Conservation (phyloP, 1,139 yeast species). For the Arxiozyma heterogenica region DNA sequence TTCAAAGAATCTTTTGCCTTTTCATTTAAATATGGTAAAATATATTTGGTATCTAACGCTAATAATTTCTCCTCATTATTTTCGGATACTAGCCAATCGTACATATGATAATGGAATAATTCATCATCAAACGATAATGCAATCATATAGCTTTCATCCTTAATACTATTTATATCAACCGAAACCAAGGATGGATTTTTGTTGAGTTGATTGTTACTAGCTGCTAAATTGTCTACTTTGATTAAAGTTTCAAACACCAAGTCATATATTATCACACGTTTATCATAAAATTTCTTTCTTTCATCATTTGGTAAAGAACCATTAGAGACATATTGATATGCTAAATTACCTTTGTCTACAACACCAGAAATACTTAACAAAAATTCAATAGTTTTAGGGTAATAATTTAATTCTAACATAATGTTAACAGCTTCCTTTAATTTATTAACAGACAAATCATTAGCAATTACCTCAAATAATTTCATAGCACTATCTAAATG, state of each 20-base stretch:
- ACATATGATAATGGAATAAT: constrained; percentile 78
- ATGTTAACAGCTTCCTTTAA: constrained; percentile 72
- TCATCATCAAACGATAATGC: constrained; percentile 72
- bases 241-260: constrained; percentile 66
- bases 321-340: constrained; percentile 45
- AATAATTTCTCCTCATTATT: constrained; percentile 70
- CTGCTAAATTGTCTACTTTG: constrained; percentile 59
- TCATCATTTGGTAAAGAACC: constrained; percentile 43
- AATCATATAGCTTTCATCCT: constrained; percentile 65
- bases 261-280: constrained; percentile 55
- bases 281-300: constrained; percentile 36
- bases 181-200: constrained; percentile 28
- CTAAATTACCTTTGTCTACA: constrained; percentile 51
- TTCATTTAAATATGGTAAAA: constrained; percentile 68
- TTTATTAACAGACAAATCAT: constrained; percentile 67
- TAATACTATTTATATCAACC: constrained; percentile 47
- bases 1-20: constrained; percentile 59
- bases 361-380: constrained; percentile 68
- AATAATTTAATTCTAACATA: constrained; percentile 69
- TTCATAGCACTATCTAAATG: constrained; percentile 68
- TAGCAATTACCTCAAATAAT: constrained; percentile 73
- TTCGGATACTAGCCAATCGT: constrained; percentile 83
- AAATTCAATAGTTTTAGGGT: constrained; percentile 79
- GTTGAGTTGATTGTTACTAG: constrained; percentile 17
- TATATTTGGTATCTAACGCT: constrained; percentile 72